Evolutionary conservation across 2,329 filamentous ascomycete species (phyloP).

Genomic region (Proliferodiscus dingleyae): DNA sequence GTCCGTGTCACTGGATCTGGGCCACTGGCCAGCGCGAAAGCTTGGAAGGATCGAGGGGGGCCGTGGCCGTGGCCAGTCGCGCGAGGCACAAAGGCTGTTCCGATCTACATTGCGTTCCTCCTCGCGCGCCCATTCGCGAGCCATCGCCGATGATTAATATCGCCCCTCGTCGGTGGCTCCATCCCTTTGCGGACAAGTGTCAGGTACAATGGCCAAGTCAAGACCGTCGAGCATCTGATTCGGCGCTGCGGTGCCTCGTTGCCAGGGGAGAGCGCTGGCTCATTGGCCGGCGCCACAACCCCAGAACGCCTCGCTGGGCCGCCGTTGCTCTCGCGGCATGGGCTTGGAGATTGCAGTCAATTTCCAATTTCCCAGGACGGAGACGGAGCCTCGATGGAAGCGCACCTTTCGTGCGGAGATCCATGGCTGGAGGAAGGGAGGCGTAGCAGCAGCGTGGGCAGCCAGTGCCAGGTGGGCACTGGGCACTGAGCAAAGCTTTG

Average conservation of each 20-base stretch:
- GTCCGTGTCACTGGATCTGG: constrained; percentile 4
- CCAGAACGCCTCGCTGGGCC: not conserved
- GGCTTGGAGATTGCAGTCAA: not conserved
- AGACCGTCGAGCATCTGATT: too few species aligned
- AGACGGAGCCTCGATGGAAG: too few species aligned
- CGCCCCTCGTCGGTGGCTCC: not conserved
- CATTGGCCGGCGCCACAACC: not conserved
- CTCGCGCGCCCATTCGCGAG: not conserved
- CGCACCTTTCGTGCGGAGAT: too few species aligned
- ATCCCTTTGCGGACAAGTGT: constrained; percentile 13
- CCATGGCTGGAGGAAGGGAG: too few species aligned
- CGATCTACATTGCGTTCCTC: not conserved
- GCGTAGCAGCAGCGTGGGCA: too few species aligned
- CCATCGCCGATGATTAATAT: not conserved
- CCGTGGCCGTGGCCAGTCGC: too few species aligned
- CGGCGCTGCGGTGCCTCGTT: not conserved
- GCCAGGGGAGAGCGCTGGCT: not conserved
- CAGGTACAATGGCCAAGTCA: constrained; percentile 10
- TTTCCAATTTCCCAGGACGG: not conserved
- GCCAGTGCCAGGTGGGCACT: too few species aligned
- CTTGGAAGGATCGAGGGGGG: not conserved
- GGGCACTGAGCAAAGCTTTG: not conserved
- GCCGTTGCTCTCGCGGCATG: not conserved
- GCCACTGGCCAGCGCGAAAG: not conserved
- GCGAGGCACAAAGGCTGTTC: not conserved